Base-by-base conservation (phyloP, 208 protist genomes). In the Acanthamoeba castellanii region DNA sequence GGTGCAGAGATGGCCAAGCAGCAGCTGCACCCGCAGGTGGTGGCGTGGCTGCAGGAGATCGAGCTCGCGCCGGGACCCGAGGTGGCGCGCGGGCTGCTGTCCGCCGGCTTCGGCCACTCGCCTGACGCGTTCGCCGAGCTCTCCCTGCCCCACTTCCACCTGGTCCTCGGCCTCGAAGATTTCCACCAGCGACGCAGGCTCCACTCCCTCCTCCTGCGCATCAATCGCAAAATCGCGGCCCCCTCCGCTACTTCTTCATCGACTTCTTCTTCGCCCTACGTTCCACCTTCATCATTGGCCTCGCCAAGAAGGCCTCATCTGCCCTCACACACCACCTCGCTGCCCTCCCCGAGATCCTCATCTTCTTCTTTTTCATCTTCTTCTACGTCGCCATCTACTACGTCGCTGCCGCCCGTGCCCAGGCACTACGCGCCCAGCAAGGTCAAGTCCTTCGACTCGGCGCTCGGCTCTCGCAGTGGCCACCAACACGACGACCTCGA, bases 131-230 rank as follows among this genome's bases (percentile, higher is more conserved):
- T 82, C n/a, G 27, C 32, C 30, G 22, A 47, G 32, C 72, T 82
- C 34, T 37, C 72, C 14, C 72, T 82, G 22, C 72, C 30, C 37
- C 32, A 82, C 72, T 82, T 82, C 72, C 72, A 82, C 72, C 18
- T 30, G 22, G 72, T 82, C 20, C 72, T 82, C 32, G 72, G 72
- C 72, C 27, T 47, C 34, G 32, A 82, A 27, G 72, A 82, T 50
- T 82, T 82, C 72, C 72, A 82, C 32, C 72, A 82, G 72, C 27
- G 72, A 47, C 72, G 72, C 27, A 18, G 72, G 20, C 37, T 82
- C 20, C 72, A 82, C 72, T 82, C 72, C n/a, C 72, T 82, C 20
- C 27, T 82, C 34, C 72, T 82, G 7, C 72, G 72, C 18, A 50
- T 82, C 72, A 82, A 82, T 30, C 22, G 72, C 22, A 70, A 70